Evolutionary conservation across 192 early-diverging fungal species (phyloP).

Genomic region (Phlyctochytrium arcticum): DNA sequence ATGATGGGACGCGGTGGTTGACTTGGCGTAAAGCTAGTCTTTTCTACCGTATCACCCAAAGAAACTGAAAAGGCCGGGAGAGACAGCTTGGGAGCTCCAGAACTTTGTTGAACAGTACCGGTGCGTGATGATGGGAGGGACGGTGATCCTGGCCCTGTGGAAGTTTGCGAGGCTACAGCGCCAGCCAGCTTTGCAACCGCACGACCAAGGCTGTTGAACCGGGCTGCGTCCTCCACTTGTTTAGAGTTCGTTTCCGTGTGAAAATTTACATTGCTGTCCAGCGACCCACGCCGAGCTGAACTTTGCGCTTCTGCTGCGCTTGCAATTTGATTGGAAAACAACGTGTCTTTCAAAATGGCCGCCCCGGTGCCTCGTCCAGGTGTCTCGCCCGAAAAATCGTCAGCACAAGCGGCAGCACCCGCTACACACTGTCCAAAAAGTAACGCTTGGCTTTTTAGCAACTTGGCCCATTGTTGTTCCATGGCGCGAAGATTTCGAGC

Average conservation of each 20-base stretch:
- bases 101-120: background rate
- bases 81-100: slow-evolving; percentile 2
- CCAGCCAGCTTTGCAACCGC: background rate
- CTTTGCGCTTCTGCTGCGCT: background rate
- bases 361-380: background rate
- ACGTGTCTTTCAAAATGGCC: background rate
- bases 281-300: slow-evolving; percentile 3
- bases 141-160: too few species aligned
- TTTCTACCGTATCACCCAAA: background rate
- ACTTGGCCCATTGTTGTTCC: slow-evolving; percentile 9
- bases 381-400: background rate
- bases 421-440: background rate
- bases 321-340: too few species aligned
- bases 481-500: slow-evolving; percentile 17
- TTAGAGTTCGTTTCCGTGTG: background rate
- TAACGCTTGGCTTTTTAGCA: background rate
- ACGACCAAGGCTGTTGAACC: slow-evolving; percentile 5
- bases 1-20: slow-evolving; percentile 2
- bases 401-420: background rate
- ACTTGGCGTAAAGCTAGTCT: background rate
- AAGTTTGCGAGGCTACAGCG: background rate
- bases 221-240: background rate
- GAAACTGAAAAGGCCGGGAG: background rate
- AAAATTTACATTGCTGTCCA: slow-evolving; percentile 20
- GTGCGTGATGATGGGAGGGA: background rate